Percentiles rank a stretch among this genome's conserved stretches.
These are phyloP conservation scores for Crataegus laevigata DNA, from an alignment of 306 rosid species.

Conservation along the genomic window DNA sequence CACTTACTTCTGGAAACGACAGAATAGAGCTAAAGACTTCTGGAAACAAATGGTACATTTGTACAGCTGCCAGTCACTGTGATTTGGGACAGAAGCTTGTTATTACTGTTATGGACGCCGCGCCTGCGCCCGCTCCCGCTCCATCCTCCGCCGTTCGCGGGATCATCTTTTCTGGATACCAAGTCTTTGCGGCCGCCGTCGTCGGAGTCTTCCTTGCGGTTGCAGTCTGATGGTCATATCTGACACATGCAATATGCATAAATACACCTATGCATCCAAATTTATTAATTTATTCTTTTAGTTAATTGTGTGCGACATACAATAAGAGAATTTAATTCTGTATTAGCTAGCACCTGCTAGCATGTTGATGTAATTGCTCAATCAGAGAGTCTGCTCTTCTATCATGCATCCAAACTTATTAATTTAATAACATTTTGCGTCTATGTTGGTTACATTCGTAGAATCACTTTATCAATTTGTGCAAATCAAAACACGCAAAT, in stretches of 20 bases:
- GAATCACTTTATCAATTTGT: too few species aligned
- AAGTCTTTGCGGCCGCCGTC: not conserved
- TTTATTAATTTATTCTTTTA: not conserved
- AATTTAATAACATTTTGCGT: not conserved
- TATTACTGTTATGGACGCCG: not conserved
- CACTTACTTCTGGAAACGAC: constrained; percentile 6
- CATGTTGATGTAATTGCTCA: not conserved
- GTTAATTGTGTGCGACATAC: not conserved
- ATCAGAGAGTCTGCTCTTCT: not conserved
- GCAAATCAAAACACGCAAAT: too few species aligned
- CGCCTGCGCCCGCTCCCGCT: not conserved
- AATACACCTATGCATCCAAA: not conserved
- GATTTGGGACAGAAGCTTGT: not conserved
- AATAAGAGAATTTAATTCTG: not conserved
- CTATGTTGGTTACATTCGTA: not conserved
- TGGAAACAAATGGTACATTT: constrained; percentile 25
- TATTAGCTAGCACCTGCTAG: not conserved
- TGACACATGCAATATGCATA: not conserved
- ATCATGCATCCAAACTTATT: not conserved
- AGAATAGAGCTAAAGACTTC: not conserved
- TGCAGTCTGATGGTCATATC: not conserved
- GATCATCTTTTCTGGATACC: not conserved
- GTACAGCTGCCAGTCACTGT: not conserved
- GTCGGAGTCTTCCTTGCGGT: not conserved
- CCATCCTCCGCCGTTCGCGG: not conserved